These are phyloP conservation scores for Phytophthora aleatoria DNA, from an alignment of 352 stramenopile genomes.

Conservation along the genomic window DNA sequence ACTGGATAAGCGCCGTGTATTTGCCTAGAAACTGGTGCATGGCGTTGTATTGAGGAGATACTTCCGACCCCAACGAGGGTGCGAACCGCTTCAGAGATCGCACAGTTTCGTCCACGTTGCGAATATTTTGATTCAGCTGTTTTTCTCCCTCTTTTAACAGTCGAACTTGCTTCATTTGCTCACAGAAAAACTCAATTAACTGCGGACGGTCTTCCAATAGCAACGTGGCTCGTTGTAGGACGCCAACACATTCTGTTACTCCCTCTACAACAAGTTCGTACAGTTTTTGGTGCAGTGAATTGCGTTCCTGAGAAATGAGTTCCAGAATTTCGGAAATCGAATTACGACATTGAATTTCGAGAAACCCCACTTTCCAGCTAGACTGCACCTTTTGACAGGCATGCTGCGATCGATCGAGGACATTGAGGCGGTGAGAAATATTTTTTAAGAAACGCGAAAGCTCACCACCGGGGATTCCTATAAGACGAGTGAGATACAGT, in stretches of 20 bases:
- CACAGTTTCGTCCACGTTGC: constrained; percentile 70
- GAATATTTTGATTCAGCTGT: constrained; percentile 67
- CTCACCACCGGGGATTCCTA: constrained; percentile 41
- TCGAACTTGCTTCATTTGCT: constrained; percentile 69
- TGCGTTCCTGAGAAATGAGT: constrained; percentile 54
- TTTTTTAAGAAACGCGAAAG: constrained; percentile 53
- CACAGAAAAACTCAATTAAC: constrained; percentile 72
- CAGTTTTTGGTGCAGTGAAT: constrained; percentile 44
- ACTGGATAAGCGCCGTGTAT: constrained; percentile 51
- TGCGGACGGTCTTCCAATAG: constrained; percentile 73
- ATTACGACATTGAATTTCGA: constrained; percentile 72
- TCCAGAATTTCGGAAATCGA: constrained; percentile 71
- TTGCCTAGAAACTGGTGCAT: constrained; percentile 55
- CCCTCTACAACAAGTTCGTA: constrained; percentile 41
- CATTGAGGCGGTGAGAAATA: constrained; percentile 35
- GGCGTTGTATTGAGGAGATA: constrained; percentile 45
- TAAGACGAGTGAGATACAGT: constrained; percentile 26
- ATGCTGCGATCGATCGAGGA: constrained; percentile 61
- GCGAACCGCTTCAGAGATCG: constrained; percentile 54
- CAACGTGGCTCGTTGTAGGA: constrained; percentile 50
- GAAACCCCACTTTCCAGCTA: constrained; percentile 75
- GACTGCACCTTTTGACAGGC: constrained; percentile 67
- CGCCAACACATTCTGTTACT: constrained; percentile 42
- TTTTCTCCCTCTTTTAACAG: constrained; percentile 57
- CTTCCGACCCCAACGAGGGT: constrained; percentile 35